phyloP scores from a whole-genome alignment of 352 stramenopile species.

The Phytopythium vexans region DNA sequence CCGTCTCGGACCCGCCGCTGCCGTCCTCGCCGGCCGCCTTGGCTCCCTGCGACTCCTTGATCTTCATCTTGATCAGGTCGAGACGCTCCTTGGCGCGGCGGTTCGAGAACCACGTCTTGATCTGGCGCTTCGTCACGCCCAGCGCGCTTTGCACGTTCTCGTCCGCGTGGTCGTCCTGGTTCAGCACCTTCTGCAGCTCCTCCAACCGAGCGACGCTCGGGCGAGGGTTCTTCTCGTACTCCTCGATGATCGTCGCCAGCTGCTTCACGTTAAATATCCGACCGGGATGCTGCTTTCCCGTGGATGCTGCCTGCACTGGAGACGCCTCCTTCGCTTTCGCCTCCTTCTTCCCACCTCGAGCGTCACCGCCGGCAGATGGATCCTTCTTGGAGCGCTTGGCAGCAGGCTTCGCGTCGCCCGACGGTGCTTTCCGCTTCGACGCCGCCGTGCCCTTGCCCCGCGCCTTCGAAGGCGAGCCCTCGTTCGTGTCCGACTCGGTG shows the following conservation, averaged over 20 bases:
- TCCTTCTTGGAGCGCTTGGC: constrained; percentile 37
- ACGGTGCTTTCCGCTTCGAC: constrained; percentile 24
- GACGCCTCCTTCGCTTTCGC: neutral
- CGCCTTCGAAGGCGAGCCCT: constrained; percentile 17
- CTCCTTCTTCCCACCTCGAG: constrained; percentile 12
- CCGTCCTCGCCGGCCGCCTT: constrained; percentile 8
- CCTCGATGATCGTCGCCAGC: constrained; percentile 78
- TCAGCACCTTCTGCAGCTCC: constrained; percentile 68
- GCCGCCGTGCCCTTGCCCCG: constrained; percentile 7
- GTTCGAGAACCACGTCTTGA: constrained; percentile 86
- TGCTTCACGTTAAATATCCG: constrained; percentile 87
- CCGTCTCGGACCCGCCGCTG: constrained; percentile 30
- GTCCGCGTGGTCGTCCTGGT: constrained; percentile 65
- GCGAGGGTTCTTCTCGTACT: constrained; percentile 81
- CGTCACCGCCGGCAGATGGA: neutral
- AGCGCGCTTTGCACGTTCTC: constrained; percentile 39
- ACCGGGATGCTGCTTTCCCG: constrained; percentile 35
- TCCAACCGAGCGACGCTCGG: constrained; percentile 61
- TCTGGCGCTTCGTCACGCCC: constrained; percentile 72
- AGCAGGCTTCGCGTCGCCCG: constrained; percentile 17
- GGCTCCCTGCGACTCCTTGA: constrained; percentile 32
- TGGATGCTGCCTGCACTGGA: constrained; percentile 5
- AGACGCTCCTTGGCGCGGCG: constrained; percentile 75
- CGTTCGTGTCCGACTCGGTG: constrained; percentile 66
- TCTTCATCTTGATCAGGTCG: constrained; percentile 81